phyloP scores from a whole-genome alignment of 164 flowering plant species.

The Magnolia kwangsiensis region DNA sequence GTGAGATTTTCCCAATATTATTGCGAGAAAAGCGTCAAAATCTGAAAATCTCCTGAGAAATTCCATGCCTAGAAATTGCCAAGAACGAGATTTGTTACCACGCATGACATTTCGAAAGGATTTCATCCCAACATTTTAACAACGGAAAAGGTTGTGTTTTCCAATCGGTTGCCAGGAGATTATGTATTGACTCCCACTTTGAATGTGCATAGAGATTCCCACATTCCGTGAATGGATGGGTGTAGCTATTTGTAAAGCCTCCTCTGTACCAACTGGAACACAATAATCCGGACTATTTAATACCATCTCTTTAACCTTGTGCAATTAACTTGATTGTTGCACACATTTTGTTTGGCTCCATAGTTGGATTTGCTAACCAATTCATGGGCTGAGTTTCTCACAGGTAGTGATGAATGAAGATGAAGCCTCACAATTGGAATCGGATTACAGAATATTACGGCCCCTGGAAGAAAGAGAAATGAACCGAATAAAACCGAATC shows the following conservation, averaged over 20 bases:
- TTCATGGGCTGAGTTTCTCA: not conserved
- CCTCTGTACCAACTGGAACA: too few species aligned
- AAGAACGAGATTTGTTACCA: too few species aligned
- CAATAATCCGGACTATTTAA: not conserved
- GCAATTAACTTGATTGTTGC: not conserved
- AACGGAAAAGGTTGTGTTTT: too few species aligned
- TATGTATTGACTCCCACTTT: too few species aligned
- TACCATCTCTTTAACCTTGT: not conserved
- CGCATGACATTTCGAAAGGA: too few species aligned
- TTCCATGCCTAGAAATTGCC: too few species aligned
- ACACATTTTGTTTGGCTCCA: not conserved
- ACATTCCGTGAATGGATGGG: not conserved
- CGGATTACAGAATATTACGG: conserved; percentile 44
- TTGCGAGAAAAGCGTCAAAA: too few species aligned
- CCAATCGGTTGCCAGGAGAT: too few species aligned
- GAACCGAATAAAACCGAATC: conserved; percentile 80
- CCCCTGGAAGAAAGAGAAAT: conserved; percentile 70
- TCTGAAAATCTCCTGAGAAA: too few species aligned
- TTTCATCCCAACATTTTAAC: too few species aligned
- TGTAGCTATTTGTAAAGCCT: not conserved
- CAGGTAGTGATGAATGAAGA: conserved; percentile 83
- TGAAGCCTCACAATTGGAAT: conserved; percentile 51
- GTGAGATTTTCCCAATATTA: too few species aligned
- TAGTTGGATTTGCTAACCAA: not conserved
- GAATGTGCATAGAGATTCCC: too few species aligned